Percentiles rank a stretch among this genome's conserved stretches.
These are phyloP conservation scores for Eutrema salsugineum DNA, from an alignment of 441 rosid genomes.

Conservation along the genomic window DNA sequence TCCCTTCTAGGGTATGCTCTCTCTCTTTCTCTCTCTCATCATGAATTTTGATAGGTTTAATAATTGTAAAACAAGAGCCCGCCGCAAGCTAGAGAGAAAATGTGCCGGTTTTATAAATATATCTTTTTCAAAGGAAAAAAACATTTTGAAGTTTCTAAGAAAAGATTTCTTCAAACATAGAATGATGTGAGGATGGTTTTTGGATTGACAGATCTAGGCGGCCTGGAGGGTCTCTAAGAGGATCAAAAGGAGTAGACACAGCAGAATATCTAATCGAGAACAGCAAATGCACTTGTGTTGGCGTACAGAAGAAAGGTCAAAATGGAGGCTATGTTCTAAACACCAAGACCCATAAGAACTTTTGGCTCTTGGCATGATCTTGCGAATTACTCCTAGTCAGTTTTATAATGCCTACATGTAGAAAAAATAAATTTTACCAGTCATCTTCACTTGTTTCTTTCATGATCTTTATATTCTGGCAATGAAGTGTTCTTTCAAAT, in stretches of 20 bases:
- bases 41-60: not conserved
- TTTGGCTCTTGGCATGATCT: slow-evolving; percentile 82
- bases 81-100: not conserved
- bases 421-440: slow-evolving; percentile 10
- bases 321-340: slow-evolving; percentile 87
- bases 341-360: slow-evolving; percentile 77
- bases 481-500: not conserved
- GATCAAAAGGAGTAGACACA: slow-evolving; percentile 53
- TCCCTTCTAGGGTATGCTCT: slow-evolving; percentile 56
- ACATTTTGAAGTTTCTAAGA: not conserved
- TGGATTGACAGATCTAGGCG: slow-evolving; percentile 38
- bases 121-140: not conserved
- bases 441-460: slow-evolving; percentile 18
- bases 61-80: not conserved
- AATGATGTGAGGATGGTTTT: not conserved
- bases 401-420: slow-evolving; percentile 12
- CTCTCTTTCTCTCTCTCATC: not conserved
- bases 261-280: slow-evolving; percentile 84
- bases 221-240: slow-evolving; percentile 46
- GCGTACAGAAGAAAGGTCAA: slow-evolving; percentile 76
- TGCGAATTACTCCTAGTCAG: slow-evolving; percentile 18
- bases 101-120: not conserved
- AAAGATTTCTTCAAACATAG: not conserved
- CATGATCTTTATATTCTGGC: not conserved
- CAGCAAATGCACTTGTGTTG: slow-evolving; percentile 80